phyloP scores from a whole-genome alignment of 139 green algal genomes.

The Pleodorina starrii region DNA sequence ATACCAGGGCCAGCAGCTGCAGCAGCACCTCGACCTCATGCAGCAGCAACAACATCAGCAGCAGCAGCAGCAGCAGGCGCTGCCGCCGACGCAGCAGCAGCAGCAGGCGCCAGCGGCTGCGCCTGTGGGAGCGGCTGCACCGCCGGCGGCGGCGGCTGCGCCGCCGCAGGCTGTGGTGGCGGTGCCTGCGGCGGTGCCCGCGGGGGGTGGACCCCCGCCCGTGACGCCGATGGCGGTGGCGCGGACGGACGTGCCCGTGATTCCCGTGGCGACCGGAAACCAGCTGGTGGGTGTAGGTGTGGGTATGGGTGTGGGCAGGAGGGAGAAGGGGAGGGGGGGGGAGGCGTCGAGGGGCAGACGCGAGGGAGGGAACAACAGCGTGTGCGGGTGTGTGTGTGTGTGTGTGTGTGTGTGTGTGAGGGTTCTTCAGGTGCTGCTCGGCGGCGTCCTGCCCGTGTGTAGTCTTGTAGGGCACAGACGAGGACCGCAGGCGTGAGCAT shows the following conservation, averaged over 20 bases:
- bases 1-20: conserved; percentile 43
- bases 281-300: conserved; percentile 73
- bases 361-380: too few relatives aligned
- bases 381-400: too few relatives aligned
- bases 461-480: too few relatives aligned
- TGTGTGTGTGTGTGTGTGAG: too few relatives aligned
- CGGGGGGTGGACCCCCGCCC: too few relatives aligned
- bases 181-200: too few relatives aligned
- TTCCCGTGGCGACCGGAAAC: conserved; percentile 79
- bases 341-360: not conserved
- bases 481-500: too few relatives aligned
- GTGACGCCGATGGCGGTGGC: conserved; percentile 70
- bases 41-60: not conserved
- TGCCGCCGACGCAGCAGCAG: not conserved
- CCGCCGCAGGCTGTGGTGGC: too few relatives aligned
- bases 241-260: conserved; percentile 76
- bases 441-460: too few relatives aligned
- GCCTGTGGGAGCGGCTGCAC: not conserved
- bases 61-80: not conserved
- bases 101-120: not conserved
- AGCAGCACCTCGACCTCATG: conserved; percentile 10
- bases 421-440: too few relatives aligned
- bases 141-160: not conserved
- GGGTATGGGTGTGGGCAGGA: not conserved
- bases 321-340: not conserved